Percentiles rank a stretch among this genome's conserved stretches.
phyloP scores from a whole-genome alignment of 345 rosid species.

The Lumnitzera racemosa region DNA sequence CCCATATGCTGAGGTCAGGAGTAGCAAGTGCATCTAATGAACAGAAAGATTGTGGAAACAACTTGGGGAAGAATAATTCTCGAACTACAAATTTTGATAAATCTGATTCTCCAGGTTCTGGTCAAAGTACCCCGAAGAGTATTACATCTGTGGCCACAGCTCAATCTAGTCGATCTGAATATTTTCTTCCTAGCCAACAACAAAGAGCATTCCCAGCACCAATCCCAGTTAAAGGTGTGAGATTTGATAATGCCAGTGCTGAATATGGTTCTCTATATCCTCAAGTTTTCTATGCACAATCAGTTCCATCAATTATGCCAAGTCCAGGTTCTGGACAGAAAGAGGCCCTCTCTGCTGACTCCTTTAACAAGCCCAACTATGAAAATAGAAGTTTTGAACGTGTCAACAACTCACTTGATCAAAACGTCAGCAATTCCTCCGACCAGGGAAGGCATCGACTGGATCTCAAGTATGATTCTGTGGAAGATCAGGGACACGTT shows the following conservation, averaged over 20 bases:
- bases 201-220: slow-evolving; percentile 39
- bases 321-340: slow-evolving; percentile 55
- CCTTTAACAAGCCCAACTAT: slow-evolving; percentile 23
- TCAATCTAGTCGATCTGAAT: slow-evolving; percentile 30
- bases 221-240: slow-evolving; percentile 32
- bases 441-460: slow-evolving; percentile 20
- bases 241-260: slow-evolving; percentile 23
- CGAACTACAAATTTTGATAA: slow-evolving; percentile 15
- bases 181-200: slow-evolving; percentile 32
- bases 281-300: slow-evolving; percentile 21
- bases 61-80: slow-evolving; percentile 24
- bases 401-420: slow-evolving; percentile 29
- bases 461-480: slow-evolving; percentile 23
- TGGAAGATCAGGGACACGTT: slow-evolving; percentile 47
- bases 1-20: slow-evolving; percentile 32
- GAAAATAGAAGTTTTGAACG: slow-evolving; percentile 29
- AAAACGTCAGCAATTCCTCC: slow-evolving; percentile 28
- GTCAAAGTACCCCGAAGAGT: slow-evolving; percentile 40
- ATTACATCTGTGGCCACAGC: slow-evolving; percentile 16
- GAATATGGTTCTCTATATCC: slow-evolving; percentile 35
- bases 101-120: slow-evolving; percentile 29
- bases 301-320: slow-evolving; percentile 32
- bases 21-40: slow-evolving; percentile 16
- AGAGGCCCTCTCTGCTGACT: slow-evolving; percentile 40
- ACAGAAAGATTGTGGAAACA: slow-evolving; percentile 19